These are phyloP conservation scores for Termitomyces eurrhizus DNA, from an alignment of 768 basidiomycete species.

Conservation along the genomic window DNA sequence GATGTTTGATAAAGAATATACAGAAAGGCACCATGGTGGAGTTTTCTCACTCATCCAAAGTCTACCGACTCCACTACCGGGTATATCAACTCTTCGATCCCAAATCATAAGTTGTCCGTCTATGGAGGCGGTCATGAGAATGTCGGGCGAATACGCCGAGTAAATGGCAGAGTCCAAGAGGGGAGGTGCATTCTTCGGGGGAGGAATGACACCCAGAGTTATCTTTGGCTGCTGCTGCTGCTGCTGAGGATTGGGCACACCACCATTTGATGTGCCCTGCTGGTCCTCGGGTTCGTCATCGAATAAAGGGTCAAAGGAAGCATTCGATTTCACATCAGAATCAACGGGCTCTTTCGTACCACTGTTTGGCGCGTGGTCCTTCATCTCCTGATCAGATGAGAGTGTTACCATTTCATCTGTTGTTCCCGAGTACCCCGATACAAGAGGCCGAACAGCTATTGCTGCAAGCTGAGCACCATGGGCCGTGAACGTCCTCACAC, in stretches of 20 bases:
- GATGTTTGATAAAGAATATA: slow-evolving; percentile 32
- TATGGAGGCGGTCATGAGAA: slow-evolving; percentile 84
- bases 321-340: slow-evolving; percentile 70
- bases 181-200: slow-evolving; percentile 75
- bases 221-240: slow-evolving; percentile 12
- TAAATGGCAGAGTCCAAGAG: slow-evolving; percentile 61
- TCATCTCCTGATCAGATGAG: slow-evolving; percentile 4
- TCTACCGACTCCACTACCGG: slow-evolving; percentile 73
- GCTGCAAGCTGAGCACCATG: slow-evolving; percentile 85
- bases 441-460: slow-evolving; percentile 70
- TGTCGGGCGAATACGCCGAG: slow-evolving; percentile 68
- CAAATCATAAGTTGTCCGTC: slow-evolving; percentile 92
- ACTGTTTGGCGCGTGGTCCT: background rate
- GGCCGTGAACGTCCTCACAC: slow-evolving; percentile 68
- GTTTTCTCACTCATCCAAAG: slow-evolving; percentile 90
- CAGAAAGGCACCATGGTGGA: slow-evolving; percentile 95
- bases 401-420: slow-evolving; percentile 4
- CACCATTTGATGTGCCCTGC: slow-evolving; percentile 11
- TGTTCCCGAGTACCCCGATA: slow-evolving; percentile 31
- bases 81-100: slow-evolving; percentile 71
- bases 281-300: slow-evolving; percentile 57
- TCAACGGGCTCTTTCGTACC: slow-evolving; percentile 21
- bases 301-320: slow-evolving; percentile 85
- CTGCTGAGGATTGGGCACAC: slow-evolving; percentile 14
- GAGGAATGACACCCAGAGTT: slow-evolving; percentile 36